Percentiles rank a stretch among this genome's conserved stretches.
phyloP scores from a whole-genome alignment of 2,329 filamentous ascomycete genomes.

The Ascochyta rabiei region DNA sequence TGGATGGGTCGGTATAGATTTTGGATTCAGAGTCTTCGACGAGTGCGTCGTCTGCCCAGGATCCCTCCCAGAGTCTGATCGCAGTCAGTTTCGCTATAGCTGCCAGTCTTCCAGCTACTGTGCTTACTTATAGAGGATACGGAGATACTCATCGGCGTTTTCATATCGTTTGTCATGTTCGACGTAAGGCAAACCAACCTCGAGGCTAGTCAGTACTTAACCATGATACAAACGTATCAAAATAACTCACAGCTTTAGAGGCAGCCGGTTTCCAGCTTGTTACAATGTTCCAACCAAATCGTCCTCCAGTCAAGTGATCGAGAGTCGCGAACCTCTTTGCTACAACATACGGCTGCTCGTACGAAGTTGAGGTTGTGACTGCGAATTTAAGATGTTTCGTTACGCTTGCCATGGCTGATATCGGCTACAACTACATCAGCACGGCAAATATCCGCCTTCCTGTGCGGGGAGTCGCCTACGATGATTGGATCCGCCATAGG shows the following conservation, averaged over 20 bases:
- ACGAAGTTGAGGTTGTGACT: slow-evolving; percentile 68
- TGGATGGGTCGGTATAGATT: slow-evolving; percentile 62
- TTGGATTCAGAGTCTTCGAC: slow-evolving; percentile 61
- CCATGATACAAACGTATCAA: too few species aligned
- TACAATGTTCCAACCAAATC: slow-evolving; percentile 59
- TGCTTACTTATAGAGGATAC: slow-evolving; percentile 65
- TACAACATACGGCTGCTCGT: slow-evolving; percentile 69
- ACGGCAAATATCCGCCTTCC: too few species aligned
- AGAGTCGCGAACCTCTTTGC: slow-evolving; percentile 66
- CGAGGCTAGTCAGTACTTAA: background rate
- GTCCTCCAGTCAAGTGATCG: slow-evolving; percentile 67
- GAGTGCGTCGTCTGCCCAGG: slow-evolving; percentile 69
- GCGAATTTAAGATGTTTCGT: slow-evolving; percentile 69
- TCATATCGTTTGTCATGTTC: slow-evolving; percentile 70
- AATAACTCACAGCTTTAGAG: slow-evolving; percentile 42
- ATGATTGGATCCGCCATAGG: slow-evolving; percentile 66
- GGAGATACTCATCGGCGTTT: slow-evolving; percentile 70
- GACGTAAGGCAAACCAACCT: slow-evolving; percentile 26
- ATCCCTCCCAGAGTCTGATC: slow-evolving; percentile 60
- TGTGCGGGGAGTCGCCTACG: slow-evolving; percentile 32
- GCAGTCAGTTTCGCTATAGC: background rate
- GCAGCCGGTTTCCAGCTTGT: slow-evolving; percentile 70
- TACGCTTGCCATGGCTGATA: slow-evolving; percentile 69
- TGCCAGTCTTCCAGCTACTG: too few species aligned
- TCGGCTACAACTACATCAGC: slow-evolving; percentile 47